A percentile compares a stretch with the other conserved stretches of the same genome.
Conservation (phyloP, 441 rosid genomes). For the Pelargonium hybrid region DNA sequence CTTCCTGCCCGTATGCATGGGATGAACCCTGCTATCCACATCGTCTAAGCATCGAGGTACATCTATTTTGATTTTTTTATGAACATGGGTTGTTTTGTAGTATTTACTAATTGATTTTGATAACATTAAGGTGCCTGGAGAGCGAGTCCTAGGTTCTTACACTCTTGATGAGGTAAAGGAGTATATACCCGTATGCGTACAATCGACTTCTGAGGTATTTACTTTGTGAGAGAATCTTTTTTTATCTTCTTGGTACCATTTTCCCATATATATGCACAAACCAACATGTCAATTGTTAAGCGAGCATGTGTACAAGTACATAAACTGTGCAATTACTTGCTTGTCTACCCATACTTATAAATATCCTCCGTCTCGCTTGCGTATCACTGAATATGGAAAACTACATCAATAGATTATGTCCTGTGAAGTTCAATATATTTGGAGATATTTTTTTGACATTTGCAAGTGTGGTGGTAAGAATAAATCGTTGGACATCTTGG, state of each 20-base stretch:
- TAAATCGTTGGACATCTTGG: neutral
- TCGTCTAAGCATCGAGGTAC: conserved; percentile 84
- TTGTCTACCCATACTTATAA: neutral
- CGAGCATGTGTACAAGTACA: too few species aligned
- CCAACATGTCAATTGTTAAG: too few species aligned
- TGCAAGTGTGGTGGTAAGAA: neutral
- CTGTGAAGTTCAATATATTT: neutral
- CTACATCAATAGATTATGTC: neutral
- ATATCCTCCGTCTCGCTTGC: neutral
- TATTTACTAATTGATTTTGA: conserved; percentile 18
- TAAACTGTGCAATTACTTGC: neutral
- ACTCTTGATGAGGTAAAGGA: conserved; percentile 76
- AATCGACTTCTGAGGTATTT: conserved; percentile 69
- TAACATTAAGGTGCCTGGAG: conserved; percentile 69
- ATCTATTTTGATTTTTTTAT: neutral
- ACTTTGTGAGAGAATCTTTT: conserved; percentile 9
- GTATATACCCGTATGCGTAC: conserved; percentile 46
- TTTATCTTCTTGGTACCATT: neutral
- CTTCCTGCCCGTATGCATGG: conserved; percentile 92
- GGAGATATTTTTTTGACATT: neutral
- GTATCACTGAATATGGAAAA: neutral
- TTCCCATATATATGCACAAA: neutral
- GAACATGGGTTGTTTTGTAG: neutral
- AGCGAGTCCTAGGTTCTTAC: conserved; percentile 71
- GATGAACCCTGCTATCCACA: conserved; percentile 95